Evolutionary conservation across 2,329 filamentous ascomycete genomes (phyloP).

Genomic region (Ascochyta rabiei): DNA sequence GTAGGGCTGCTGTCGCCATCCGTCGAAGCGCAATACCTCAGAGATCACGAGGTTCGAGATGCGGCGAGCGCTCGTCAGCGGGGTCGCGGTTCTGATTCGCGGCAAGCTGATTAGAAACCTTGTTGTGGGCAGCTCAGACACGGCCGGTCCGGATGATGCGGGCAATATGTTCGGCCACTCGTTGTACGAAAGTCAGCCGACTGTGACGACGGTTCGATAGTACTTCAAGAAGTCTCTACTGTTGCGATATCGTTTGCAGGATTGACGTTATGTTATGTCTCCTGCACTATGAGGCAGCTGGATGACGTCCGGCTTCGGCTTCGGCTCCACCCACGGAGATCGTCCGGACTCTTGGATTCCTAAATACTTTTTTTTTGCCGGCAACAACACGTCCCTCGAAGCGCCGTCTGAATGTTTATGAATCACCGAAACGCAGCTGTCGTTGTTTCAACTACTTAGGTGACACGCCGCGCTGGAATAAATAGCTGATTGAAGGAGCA

Average conservation of each 20-base stretch:
- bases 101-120: constrained; percentile 31
- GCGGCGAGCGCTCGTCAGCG: constrained; percentile 34
- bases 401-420: neutral
- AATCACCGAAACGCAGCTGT: constrained; percentile 12
- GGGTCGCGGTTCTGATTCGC: constrained; percentile 34
- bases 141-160: constrained; percentile 3
- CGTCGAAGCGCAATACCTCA: constrained; percentile 18
- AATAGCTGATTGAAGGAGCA: constrained; percentile 12
- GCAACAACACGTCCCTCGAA: neutral
- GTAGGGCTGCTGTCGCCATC: constrained; percentile 33
- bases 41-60: constrained; percentile 19
- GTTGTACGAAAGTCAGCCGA: constrained; percentile 17
- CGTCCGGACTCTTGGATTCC: constrained; percentile 6
- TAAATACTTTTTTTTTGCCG: constrained; percentile 9
- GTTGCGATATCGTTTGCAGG: constrained; percentile 17
- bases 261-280: constrained; percentile 19
- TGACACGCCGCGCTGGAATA: constrained; percentile 22
- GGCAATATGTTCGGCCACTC: constrained; percentile 7
- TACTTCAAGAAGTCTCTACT: constrained; percentile 13
- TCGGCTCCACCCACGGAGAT: constrained; percentile 3
- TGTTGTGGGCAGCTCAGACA: constrained; percentile 10
- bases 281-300: neutral
- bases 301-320: constrained; percentile 13
- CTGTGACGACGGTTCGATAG: constrained; percentile 1
- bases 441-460: constrained; percentile 15